phyloP scores from a whole-genome alignment of 1,284 basidiomycete species.

The Ceratorhiza oryzae-sativae region DNA sequence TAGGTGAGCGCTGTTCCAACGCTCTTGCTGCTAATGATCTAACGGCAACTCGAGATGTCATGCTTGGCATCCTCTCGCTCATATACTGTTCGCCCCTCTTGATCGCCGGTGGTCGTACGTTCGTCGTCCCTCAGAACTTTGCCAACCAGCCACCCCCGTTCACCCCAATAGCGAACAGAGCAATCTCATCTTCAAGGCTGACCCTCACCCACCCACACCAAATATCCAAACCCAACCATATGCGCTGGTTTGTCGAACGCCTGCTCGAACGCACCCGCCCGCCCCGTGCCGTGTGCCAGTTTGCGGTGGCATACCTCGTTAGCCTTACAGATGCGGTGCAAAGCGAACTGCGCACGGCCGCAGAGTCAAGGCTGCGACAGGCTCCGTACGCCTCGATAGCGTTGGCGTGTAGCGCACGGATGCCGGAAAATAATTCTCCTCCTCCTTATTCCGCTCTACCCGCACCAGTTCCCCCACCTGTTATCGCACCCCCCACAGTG shows the following conservation, averaged over 20 bases:
- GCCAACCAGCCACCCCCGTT: slow-evolving; percentile 8
- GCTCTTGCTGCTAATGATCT: slow-evolving; percentile 5
- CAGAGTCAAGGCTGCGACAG: slow-evolving; percentile 14
- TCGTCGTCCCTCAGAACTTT: slow-evolving; percentile 35
- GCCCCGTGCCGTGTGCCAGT: slow-evolving; percentile 32
- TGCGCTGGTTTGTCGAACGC: slow-evolving; percentile 36
- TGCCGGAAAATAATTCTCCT: slow-evolving; percentile 10
- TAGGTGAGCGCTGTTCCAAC: slow-evolving; percentile 3
- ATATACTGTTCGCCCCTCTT: slow-evolving; percentile 35
- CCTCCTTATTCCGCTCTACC: slow-evolving; percentile 31
- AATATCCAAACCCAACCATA: slow-evolving; percentile 19
- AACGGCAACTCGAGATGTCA: slow-evolving; percentile 1
- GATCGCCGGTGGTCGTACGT: slow-evolving; percentile 32
- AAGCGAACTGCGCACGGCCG: slow-evolving; percentile 25
- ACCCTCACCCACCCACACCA: slow-evolving; percentile 2
- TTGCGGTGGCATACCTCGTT: slow-evolving; percentile 31
- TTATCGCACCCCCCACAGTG: background rate
- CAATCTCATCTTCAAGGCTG: background rate
- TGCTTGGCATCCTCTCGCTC: slow-evolving; percentile 35
- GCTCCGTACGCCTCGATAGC: background rate
- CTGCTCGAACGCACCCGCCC: slow-evolving; percentile 32
- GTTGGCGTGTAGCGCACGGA: background rate
- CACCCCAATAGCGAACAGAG: background rate
- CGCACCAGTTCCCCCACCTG: background rate
- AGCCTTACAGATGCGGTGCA: slow-evolving; percentile 28